A percentile compares a stretch with the other conserved stretches of the same genome.
Conservation (phyloP, 2,329 filamentous ascomycete genomes). For the Aspergillus oerlinghausenensis region DNA sequence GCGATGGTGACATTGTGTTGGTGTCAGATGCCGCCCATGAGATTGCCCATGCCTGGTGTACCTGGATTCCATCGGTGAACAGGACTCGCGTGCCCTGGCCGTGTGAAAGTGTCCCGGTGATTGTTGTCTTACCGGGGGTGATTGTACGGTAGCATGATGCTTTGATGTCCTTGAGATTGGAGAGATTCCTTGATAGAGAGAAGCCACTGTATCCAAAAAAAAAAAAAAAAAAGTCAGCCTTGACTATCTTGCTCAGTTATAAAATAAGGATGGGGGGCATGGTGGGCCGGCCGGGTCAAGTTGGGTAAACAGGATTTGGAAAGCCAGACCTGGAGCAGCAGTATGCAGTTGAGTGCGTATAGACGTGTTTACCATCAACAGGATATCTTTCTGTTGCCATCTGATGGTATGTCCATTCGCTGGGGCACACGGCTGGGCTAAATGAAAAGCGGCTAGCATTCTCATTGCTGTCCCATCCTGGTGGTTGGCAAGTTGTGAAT, state of each 20-base stretch:
- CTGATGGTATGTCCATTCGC: neutral
- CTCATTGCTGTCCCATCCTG: neutral
- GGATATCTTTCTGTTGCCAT: neutral
- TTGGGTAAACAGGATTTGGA: neutral
- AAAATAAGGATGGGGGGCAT: too few relatives aligned
- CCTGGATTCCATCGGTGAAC: neutral
- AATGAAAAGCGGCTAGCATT: neutral
- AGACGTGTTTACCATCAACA: neutral
- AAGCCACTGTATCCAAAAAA: neutral
- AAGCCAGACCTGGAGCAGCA: neutral
- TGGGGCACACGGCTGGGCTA: neutral
- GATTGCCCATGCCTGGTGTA: neutral
- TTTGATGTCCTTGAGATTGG: neutral
- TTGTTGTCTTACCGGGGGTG: neutral
- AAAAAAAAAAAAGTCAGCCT: too few relatives aligned
- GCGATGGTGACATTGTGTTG: neutral
- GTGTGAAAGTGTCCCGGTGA: neutral
- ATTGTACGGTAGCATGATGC: neutral
- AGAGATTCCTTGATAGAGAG: neutral
- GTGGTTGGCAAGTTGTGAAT: neutral
- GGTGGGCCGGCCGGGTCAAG: neutral
- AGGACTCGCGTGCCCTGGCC: neutral
- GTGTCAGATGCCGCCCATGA: neutral
- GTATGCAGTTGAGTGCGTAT: neutral
- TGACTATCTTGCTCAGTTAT: too few relatives aligned